These are phyloP conservation scores for Aquilaria malaccensis DNA, from an alignment of 345 rosid species.

Conservation along the genomic window DNA sequence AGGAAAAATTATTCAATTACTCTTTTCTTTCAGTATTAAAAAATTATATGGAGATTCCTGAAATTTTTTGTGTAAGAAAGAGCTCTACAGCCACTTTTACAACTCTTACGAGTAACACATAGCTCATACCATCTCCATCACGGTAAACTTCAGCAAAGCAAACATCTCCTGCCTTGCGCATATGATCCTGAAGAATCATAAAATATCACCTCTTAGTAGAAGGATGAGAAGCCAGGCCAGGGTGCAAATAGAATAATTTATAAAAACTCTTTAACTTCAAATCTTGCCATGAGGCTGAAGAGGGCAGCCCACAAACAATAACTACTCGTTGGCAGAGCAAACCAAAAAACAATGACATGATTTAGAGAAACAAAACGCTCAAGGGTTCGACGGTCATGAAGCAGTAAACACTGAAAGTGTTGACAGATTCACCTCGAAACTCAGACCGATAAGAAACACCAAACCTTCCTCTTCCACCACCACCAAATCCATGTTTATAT, in stretches of 20 bases:
- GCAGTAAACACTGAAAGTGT: background rate
- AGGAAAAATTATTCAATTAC: background rate
- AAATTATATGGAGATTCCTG: background rate
- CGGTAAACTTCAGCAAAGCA: conserved; percentile 33
- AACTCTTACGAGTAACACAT: background rate
- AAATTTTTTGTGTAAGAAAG: background rate
- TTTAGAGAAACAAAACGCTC: background rate
- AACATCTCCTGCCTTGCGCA: conserved; percentile 37
- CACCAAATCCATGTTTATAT: conserved; percentile 21
- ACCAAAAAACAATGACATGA: background rate
- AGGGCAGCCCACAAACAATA: conserved; percentile 14
- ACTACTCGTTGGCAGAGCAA: conserved; percentile 4
- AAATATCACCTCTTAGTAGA: background rate
- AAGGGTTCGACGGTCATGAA: background rate
- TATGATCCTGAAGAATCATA: conserved; percentile 26
- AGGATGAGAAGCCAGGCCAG: background rate
- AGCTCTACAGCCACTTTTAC: background rate
- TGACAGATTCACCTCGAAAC: conserved; percentile 9
- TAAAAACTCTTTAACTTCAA: conserved; percentile 1
- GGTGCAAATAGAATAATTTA: background rate
- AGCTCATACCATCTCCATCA: conserved; percentile 29
- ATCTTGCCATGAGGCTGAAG: conserved; percentile 15
- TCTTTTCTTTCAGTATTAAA: background rate
- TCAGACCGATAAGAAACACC: conserved; percentile 16
- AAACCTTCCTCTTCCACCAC: conserved; percentile 23